Evolutionary conservation across 2,329 filamentous ascomycete species (phyloP).

Genomic region (Dendryphion nanum): DNA sequence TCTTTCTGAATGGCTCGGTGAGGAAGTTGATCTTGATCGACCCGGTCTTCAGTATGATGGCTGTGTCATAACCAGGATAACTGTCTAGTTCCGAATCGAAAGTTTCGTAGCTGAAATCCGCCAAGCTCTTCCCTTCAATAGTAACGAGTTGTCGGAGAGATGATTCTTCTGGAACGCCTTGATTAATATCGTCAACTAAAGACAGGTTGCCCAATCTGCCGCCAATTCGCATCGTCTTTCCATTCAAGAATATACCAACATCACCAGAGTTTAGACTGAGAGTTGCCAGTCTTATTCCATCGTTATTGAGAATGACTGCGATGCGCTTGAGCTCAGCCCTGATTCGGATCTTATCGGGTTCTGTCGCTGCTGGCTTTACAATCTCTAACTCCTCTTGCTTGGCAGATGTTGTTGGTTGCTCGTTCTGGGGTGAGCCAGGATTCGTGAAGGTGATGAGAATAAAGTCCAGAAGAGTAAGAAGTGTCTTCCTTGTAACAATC

Average conservation of each 20-base stretch:
- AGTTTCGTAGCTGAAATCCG: conserved; percentile 96
- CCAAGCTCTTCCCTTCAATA: conserved; percentile 92
- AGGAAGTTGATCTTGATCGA: conserved; percentile 97
- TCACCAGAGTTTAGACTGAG: conserved; percentile 90
- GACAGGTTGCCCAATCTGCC: conserved; percentile 85
- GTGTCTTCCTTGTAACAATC: conserved; percentile 87
- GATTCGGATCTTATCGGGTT: conserved; percentile 80
- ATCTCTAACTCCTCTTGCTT: conserved; percentile 36
- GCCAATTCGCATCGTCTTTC: conserved; percentile 81
- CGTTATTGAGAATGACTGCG: conserved; percentile 91
- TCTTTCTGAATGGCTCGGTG: conserved; percentile 96
- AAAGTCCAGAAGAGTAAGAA: conserved; percentile 91
- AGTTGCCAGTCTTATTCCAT: conserved; percentile 91
- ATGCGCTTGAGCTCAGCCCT: conserved; percentile 94
- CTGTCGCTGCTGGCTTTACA: conserved; percentile 36
- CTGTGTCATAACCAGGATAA: conserved; percentile 94
- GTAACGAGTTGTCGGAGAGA: conserved; percentile 83
- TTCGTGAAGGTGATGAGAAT: conserved; percentile 87
- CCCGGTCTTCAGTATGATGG: conserved; percentile 83
- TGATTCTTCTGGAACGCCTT: conserved; percentile 79
- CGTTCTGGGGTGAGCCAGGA: conserved; percentile 49
- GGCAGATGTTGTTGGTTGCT: conserved; percentile 28
- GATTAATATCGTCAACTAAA: conserved; percentile 89
- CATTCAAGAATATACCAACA: conserved; percentile 83
- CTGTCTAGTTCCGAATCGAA: conserved; percentile 73